phyloP scores from a whole-genome alignment of 169 alveolate species.

The Cyclospora cayetanensis region DNA sequence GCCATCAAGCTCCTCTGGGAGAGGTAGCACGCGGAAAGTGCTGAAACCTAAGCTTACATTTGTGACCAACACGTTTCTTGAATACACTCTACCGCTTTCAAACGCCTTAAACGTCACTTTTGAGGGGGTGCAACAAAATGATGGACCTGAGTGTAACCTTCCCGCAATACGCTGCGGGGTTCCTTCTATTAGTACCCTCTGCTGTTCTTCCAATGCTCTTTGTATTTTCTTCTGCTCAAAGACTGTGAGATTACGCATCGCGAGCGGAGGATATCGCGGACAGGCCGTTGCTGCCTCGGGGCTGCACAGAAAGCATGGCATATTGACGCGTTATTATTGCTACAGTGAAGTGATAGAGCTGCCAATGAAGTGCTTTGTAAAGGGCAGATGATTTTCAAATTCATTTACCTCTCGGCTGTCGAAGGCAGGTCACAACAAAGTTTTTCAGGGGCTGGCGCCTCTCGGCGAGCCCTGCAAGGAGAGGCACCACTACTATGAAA shows the following conservation, averaged over 20 bases:
- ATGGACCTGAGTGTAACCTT: constrained; percentile 58
- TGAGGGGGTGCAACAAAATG: constrained; percentile 45
- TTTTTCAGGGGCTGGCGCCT: no score
- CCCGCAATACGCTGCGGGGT: constrained; percentile 66
- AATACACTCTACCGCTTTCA: constrained; percentile 39
- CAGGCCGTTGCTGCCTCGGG: background rate
- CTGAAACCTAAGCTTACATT: constrained; percentile 69
- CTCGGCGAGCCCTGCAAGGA: no score
- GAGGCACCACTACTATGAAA: no score
- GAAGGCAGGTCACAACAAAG: background rate
- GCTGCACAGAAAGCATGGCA: background rate
- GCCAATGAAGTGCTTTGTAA: background rate
- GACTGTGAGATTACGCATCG: constrained; percentile 49
- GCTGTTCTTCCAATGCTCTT: constrained; percentile 53
- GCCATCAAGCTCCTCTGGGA: constrained; percentile 70
- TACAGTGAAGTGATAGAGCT: background rate
- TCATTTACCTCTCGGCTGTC: background rate
- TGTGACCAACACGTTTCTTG: constrained; percentile 52
- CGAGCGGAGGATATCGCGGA: background rate
- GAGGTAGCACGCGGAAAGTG: constrained; percentile 68
- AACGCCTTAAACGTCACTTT: constrained; percentile 48
- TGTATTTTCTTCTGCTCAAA: constrained; percentile 63
- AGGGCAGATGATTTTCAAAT: background rate
- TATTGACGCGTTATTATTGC: background rate
- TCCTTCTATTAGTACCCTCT: constrained; percentile 27